Base-by-base conservation (phyloP, 768 basidiomycete genomes). In the Lyophyllum semitale region DNA sequence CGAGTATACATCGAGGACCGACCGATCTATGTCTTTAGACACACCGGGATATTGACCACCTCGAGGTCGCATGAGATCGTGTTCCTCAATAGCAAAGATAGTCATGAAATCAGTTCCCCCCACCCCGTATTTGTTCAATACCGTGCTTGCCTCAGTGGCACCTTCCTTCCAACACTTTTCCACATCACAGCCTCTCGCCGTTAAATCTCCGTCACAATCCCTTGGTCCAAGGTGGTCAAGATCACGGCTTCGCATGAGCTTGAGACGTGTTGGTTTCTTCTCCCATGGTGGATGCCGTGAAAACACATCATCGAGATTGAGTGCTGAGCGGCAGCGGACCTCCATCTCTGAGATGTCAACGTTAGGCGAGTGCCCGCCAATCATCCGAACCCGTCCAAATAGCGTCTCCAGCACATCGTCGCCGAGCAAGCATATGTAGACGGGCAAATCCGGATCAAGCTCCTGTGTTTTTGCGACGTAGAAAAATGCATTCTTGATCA, bases 371-470 rank as follows among this genome's bases (percentile, higher is more conserved):
- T 67, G 66, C 1, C 59, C 60, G 1, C 59, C 69, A 52, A 66
- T 62, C 68, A 67, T 69, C 12, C 55, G 60, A 17, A 61, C 47
- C 0, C 60, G 53, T 1, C 68, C 67, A 54, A 72, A 72, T 0
- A 69, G 29, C 1, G 59, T 43, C 46, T 73, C 67, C 1, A 73
- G 61, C 0, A 59, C 59, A 51, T 73, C 68, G 42, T 67, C 63
- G 11, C 71, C 69, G 22, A 55, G 54, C 6, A 59, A 56, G 26
- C 50, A 64, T 4, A 70, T 48, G 44, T 59, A 65, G 33, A 72
- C 61, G 0, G 43, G 38, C 1, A 32, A 18, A 1, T 29, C 13
- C 1, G 51, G 52, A 53, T 73, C 63, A 1, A 71, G 59, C 4
- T 49, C 7, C 49, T 65, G 54, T 27, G 69, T 68, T 23, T 71